These are phyloP conservation scores for Phytopythium boreale DNA, from an alignment of 352 stramenopile species.

Conservation along the genomic window DNA sequence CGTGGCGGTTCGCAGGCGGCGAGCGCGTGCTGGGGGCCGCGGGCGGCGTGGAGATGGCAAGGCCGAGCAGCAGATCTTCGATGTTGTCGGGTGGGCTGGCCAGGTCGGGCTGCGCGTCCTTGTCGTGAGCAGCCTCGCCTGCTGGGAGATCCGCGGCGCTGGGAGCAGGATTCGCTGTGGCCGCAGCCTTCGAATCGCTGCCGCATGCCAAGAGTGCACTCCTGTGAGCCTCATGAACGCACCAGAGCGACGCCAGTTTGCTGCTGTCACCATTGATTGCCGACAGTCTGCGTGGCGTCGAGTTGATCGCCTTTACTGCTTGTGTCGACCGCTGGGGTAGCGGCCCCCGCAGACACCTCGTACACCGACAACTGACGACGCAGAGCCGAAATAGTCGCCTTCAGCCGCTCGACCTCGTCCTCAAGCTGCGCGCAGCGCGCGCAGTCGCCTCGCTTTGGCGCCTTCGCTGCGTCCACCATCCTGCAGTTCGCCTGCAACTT, in stretches of 20 bases:
- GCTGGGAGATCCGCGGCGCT: background rate
- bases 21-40: background rate
- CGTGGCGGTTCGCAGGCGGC: background rate
- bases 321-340: too few species aligned
- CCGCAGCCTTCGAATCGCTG: background rate
- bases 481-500: too few species aligned
- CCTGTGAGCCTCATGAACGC: too few species aligned
- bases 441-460: background rate
- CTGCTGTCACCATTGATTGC: too few species aligned
- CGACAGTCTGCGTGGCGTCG: too few species aligned
- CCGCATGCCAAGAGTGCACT: too few species aligned
- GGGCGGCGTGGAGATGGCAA: background rate
- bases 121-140: background rate
- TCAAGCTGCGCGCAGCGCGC: background rate
- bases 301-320: too few species aligned
- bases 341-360: background rate
- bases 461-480: background rate
- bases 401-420: slow-evolving; percentile 1
- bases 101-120: background rate
- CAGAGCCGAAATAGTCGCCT: background rate
- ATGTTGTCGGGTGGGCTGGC: background rate
- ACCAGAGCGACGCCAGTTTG: too few species aligned
- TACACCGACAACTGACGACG: background rate
- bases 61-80: background rate
- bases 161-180: background rate